Conservation (phyloP, 2,329 filamentous ascomycete genomes). For the Hawksworthiomyces lignivorus region DNA sequence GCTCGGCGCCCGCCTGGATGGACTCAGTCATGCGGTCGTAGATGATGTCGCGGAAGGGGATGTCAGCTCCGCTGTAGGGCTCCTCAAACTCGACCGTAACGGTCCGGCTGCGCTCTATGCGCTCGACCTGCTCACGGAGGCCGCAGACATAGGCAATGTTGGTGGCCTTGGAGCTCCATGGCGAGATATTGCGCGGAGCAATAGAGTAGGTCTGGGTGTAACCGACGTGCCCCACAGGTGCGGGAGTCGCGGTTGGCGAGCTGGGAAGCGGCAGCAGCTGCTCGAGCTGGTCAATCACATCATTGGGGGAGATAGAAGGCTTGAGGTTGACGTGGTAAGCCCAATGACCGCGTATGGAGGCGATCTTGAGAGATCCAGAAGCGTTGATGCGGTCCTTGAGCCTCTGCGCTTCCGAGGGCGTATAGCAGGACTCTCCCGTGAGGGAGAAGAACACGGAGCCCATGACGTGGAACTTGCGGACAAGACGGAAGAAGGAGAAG, state of each 20-base stretch:
- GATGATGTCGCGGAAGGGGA: slow-evolving; percentile 57
- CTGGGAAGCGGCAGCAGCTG: slow-evolving; percentile 37
- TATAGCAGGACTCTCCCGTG: slow-evolving; percentile 35
- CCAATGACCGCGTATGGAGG: slow-evolving; percentile 45
- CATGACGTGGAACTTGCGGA: too few species aligned
- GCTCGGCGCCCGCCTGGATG: slow-evolving; percentile 46
- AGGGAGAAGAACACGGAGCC: slow-evolving; percentile 16
- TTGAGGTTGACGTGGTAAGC: slow-evolving; percentile 61
- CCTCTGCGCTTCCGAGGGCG: slow-evolving; percentile 36
- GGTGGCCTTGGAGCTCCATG: slow-evolving; percentile 96
- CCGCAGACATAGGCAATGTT: slow-evolving; percentile 91
- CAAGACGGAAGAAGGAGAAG: not conserved
- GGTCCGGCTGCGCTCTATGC: slow-evolving; percentile 80
- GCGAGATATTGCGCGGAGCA: slow-evolving; percentile 78
- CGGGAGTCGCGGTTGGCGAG: slow-evolving; percentile 20
- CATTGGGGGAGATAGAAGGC: slow-evolving; percentile 34
- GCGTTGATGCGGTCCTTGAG: slow-evolving; percentile 34
- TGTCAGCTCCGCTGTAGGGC: slow-evolving; percentile 35
- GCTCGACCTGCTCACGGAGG: slow-evolving; percentile 58
- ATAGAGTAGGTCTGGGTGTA: slow-evolving; percentile 55
- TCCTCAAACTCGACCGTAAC: slow-evolving; percentile 60
- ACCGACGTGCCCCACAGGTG: slow-evolving; percentile 31
- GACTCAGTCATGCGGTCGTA: slow-evolving; percentile 96
- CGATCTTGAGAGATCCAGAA: slow-evolving; percentile 34
- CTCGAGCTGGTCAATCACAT: slow-evolving; percentile 32